Evolutionary conservation across 345 rosid species (phyloP), one percentile per base, ranked within the genome.

Genomic region (Rhizophora apiculata): DNA sequence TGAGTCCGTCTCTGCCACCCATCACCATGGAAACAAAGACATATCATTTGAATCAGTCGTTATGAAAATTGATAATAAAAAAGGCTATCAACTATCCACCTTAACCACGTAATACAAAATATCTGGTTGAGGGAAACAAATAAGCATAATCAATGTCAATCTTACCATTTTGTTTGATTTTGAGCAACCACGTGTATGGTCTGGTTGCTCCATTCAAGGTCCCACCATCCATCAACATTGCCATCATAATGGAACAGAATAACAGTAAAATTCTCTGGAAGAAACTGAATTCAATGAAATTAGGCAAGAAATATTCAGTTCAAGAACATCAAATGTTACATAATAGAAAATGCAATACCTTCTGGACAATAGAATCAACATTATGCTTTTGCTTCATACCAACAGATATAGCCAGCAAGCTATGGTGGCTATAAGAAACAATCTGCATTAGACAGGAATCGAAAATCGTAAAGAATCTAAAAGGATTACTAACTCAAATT

Each of bases 221-320:
- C 89, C 82, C 83, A 74, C 99, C 99, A 95, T 13, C 82, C 89
- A 68, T 88, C 92, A 68, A 90, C 76, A 71, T 87, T 81, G 67
- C 99, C 97, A 55, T 92, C 99, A 61, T 95, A 95, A 74, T 95
- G 99, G 84, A 95, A 95, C 24, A 95, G 76, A 76, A 92, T 89
- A 27, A 95, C 79, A 21, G 98, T 87, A 82, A 95, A 95, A 78
- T 95, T 92, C 68, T 77, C 96, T 72, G 89, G 83, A 84, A 89
- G 92, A 86, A 95, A 92, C 99, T 95, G 97, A 83, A 85, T 70
- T 78, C 81, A 80, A 78, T 48, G 65, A 75, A 79, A 60, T 78
- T 82, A 74, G 85, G 79, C 65, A 63, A 53, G 62, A 67, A 43
- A 74, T 67, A 46, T 46, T 58, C n/a, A 6, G 8, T 32, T 68